Evolutionary conservation across 176 grass and related monocot species (phyloP), one percentile per base, ranked within the genome.

Genomic region (Zea luxurians): DNA sequence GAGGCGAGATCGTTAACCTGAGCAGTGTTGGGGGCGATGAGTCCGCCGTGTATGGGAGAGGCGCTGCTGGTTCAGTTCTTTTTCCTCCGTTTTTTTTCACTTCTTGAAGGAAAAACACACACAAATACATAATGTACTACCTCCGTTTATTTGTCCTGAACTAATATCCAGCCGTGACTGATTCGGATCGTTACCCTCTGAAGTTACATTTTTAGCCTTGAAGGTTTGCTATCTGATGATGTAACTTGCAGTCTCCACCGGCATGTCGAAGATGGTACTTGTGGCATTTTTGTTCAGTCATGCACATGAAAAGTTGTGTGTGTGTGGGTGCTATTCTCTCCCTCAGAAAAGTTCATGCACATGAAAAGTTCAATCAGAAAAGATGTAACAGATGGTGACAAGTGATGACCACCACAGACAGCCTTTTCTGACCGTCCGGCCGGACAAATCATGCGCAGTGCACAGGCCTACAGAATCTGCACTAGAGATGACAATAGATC

Each of bases 1-100:
- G 73, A 70, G 21, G 37, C 16, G 2, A 48, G 61, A 27, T 83
- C 7, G 58, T 45, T 73, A 58, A 46, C 55, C 68, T 79, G 78
- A 1, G 0, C 11, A 21, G 64, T 77, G 46, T 15, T 53, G 59
- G 64, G 38, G 70, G 60, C 13, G 37, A 47, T 77, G 41, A 49
- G 41, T 63, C 27, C 27, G 27, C 10, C 13, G 6, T 44, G 15
- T 5, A 34, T 55, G 59, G 38, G 15, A 17, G 38, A 27, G 27
- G 36, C 7, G 43, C 15, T 83, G 37, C 10, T 27, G 37, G 15
- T 70, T 43, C 58, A 64, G 36, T 18, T 73, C 1, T 73, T 36
- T 37, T 10, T 15, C 1, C 13, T 27, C 27, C 27, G 27, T 27
- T 27, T 18, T 73, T 36, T 37, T 10, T 15, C 1, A 7, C 8